Evolutionary conservation across 257 asterid species (phyloP).

Genomic region (Solanum chmielewskii): DNA sequence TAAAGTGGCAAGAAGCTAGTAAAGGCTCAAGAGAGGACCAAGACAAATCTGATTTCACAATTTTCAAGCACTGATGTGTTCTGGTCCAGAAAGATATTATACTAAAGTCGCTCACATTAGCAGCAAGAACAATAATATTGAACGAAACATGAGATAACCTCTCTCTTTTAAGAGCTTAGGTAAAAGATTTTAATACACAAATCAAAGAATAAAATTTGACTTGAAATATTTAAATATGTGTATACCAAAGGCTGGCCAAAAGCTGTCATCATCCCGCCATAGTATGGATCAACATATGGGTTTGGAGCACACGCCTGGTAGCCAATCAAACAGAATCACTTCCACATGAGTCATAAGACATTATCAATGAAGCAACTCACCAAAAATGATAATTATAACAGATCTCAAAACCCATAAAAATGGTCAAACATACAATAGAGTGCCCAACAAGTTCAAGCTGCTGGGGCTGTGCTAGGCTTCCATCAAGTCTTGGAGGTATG

Average conservation of each 20-base stretch:
- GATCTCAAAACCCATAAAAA: background rate
- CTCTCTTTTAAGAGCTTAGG: background rate
- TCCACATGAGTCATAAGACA: background rate
- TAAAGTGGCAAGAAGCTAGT: background rate
- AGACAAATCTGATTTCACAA: background rate
- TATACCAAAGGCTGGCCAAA: constrained; percentile 81
- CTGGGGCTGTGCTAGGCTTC: constrained; percentile 33
- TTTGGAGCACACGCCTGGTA: constrained; percentile 51
- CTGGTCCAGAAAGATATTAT: background rate
- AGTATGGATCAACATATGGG: constrained; percentile 44
- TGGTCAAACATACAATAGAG: constrained; percentile 32
- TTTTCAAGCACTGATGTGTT: background rate
- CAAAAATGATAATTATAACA: background rate
- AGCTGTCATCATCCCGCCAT: constrained; percentile 69
- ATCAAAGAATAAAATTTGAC: background rate
- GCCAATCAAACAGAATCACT: background rate
- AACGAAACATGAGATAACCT: background rate
- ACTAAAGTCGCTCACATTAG: background rate
- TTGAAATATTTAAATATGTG: background rate
- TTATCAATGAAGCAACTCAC: background rate
- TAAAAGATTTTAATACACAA: background rate
- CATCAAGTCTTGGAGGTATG: constrained; percentile 36
- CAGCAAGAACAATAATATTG: background rate
- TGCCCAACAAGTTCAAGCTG: constrained; percentile 65
- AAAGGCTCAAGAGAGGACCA: background rate